phyloP scores from a whole-genome alignment of 108 stramenopile species.

The Nitzschia palea region DNA sequence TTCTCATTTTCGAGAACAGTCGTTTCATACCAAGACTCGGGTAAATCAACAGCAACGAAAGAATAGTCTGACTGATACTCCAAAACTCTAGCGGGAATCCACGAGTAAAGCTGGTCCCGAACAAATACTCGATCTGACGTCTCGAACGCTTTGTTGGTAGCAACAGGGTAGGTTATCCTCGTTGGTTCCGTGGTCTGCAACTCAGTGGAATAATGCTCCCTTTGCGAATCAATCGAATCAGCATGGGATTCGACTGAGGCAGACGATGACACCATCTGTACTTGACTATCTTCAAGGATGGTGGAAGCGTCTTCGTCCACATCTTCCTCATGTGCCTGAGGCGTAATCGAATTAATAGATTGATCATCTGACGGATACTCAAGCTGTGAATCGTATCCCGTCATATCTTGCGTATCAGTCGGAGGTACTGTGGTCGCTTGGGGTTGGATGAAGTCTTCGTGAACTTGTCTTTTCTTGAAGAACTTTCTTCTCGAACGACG shows the following conservation, averaged over 20 bases:
- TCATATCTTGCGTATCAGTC: not conserved
- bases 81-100: constrained; percentile 72
- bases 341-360: not conserved
- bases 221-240: not conserved
- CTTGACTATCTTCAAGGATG: not conserved
- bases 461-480: too few relatives aligned
- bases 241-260: not conserved
- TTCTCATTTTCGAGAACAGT: constrained; percentile 37
- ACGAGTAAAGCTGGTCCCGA: constrained; percentile 59
- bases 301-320: not conserved
- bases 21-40: constrained; percentile 49
- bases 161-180: not conserved
- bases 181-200: not conserved
- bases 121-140: constrained; percentile 44
- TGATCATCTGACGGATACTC: not conserved
- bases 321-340: not conserved
- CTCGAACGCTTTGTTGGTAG: not conserved
- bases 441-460: not conserved
- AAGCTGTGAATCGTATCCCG: not conserved
- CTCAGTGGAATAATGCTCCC: not conserved
- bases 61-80: constrained; percentile 39
- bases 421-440: not conserved
- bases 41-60: constrained; percentile 45
- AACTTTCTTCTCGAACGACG: too few relatives aligned
- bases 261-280: too few relatives aligned